phyloP scores from a whole-genome alignment of 1,139 yeast species.

The Saccharomyces hybrid region DNA sequence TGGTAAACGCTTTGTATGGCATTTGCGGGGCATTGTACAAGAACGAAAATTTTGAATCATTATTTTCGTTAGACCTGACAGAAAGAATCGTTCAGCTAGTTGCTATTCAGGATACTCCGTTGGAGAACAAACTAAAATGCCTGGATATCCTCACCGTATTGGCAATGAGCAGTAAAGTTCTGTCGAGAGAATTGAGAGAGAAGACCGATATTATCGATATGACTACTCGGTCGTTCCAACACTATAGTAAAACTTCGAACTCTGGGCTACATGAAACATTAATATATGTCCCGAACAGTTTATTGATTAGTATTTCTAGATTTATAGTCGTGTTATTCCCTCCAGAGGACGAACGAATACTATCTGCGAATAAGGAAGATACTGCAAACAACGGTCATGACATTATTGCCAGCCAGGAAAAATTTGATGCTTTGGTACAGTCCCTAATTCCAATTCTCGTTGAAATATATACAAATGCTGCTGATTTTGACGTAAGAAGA shows the following conservation, averaged over 20 bases:
- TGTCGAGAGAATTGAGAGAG: slow-evolving; percentile 16
- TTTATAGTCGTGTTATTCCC: slow-evolving; percentile 57
- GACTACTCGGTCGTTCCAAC: slow-evolving; percentile 17
- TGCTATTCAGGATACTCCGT: slow-evolving; percentile 16
- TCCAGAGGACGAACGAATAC: slow-evolving; percentile 24
- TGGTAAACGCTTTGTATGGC: slow-evolving; percentile 22
- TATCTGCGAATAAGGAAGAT: slow-evolving; percentile 16
- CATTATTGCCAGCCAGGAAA: slow-evolving; percentile 25
- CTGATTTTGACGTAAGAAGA: slow-evolving; percentile 60
- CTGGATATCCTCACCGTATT: slow-evolving; percentile 25
- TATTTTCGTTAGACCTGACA: slow-evolving; percentile 19
- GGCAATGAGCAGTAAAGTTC: slow-evolving; percentile 12
- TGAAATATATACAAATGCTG: slow-evolving; percentile 67
- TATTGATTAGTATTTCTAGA: slow-evolving; percentile 48
- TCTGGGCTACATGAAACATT: slow-evolving; percentile 44
- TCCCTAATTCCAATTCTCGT: slow-evolving; percentile 54
- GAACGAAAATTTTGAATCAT: slow-evolving; percentile 14
- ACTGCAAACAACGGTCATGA: slow-evolving; percentile 6
- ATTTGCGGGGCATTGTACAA: slow-evolving; percentile 21
- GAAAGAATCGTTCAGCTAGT: slow-evolving; percentile 17
- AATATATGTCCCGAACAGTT: slow-evolving; percentile 67
- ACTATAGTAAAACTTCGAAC: slow-evolving; percentile 15
- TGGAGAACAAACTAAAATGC: slow-evolving; percentile 23
- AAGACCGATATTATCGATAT: slow-evolving; percentile 14
- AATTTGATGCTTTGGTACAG: slow-evolving; percentile 39